Evolutionary conservation across 177 flowering plant genomes (phyloP), one percentile per base, ranked within the genome.

Genomic region (Vitis hybrid): DNA sequence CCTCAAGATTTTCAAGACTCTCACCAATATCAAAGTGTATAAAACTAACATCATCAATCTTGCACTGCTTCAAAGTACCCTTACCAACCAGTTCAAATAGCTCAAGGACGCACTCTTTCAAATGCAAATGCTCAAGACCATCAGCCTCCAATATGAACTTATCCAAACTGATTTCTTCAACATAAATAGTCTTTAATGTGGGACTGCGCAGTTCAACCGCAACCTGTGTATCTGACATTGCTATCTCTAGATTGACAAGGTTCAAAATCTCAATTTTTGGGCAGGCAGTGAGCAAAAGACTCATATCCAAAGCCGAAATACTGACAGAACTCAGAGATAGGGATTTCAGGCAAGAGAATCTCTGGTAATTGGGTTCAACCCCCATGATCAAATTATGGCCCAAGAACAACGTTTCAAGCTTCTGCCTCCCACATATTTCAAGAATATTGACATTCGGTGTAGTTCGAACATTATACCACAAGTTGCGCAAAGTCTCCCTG

Each of bases 61-160:
- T 88, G 59, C 91, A 81, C 65, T 75, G 74, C 73, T 74, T 88
- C 82, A 92, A 75, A 15, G 84, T 73, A 31, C 94, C 94, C 68
- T 92, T 92, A 12, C 96, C 87, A 58, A 87, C 71, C 49, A 92
- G 88, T 78, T 91, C 94, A 73, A 92, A 92, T 22, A 76, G 71
- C 72, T 91, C 96, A 29, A 94, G 88, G 52, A 88, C 78, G 61
- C 93, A 92, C 68, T 91, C 97, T 75, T 88, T 91, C 49, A 94
- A 68, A 72, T 88, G 91, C 80, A 94, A 76, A 63, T 69, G 75
- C 79, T 90, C 94, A 52, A 92, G 82, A 65, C 70, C 67, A 72
- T 92, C 96, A 34, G 90, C 99, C 77, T 94, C 95, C 83, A 92
- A 59, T 55, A 86, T 80, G 64, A 92, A 85, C 74, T 92, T 94